phyloP scores from a whole-genome alignment of 78 protist species.

The Polysphondylium violaceum region DNA sequence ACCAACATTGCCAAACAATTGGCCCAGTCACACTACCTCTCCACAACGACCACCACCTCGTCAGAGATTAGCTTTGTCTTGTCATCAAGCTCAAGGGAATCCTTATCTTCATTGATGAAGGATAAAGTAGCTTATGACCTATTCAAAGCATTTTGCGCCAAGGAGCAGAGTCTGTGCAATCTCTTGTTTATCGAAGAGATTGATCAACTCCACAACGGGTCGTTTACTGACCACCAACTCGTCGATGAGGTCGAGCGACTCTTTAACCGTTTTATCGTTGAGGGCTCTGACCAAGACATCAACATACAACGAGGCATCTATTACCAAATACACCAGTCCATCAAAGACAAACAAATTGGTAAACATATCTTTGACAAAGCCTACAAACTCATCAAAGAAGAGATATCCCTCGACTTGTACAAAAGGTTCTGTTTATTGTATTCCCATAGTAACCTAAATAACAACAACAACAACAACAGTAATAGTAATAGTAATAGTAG shows the following conservation, averaged over 20 bases:
- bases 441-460: neutral
- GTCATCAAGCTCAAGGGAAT: constrained; percentile 26
- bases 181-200: constrained; percentile 49
- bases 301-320: neutral
- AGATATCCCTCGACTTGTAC: constrained; percentile 13
- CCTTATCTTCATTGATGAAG: constrained; percentile 20
- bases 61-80: constrained; percentile 9
- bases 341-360: constrained; percentile 3
- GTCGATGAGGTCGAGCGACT: constrained; percentile 40
- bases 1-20: too few relatives aligned
- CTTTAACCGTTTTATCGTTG: neutral
- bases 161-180: constrained; percentile 8
- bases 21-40: neutral
- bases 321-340: constrained; percentile 16
- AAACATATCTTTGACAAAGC: constrained; percentile 29
- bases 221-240: neutral
- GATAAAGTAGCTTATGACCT: constrained; percentile 35
- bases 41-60: too few relatives aligned
- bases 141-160: constrained; percentile 30
- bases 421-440: constrained; percentile 36
- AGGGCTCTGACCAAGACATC: neutral
- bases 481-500: neutral
- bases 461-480: neutral
- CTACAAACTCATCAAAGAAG: constrained; percentile 34
- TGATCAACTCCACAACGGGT: constrained; percentile 9